phyloP scores from a whole-genome alignment of 2,329 filamentous ascomycete genomes.

The Cercospora canescens region DNA sequence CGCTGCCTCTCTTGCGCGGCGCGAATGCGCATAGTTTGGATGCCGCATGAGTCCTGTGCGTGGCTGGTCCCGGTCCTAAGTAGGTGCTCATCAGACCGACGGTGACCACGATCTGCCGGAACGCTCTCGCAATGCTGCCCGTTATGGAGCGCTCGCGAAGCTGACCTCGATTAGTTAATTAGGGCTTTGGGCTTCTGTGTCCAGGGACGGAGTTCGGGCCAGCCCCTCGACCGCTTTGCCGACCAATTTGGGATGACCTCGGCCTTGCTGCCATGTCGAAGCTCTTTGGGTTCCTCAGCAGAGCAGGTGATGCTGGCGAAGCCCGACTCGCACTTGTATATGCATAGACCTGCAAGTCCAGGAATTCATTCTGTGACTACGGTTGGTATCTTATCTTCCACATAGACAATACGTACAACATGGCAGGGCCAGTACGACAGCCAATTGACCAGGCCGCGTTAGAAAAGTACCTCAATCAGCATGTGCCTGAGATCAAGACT shows the following conservation, averaged over 20 bases:
- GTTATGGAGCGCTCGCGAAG: neutral
- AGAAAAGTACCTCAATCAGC: constrained; percentile 70
- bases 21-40: neutral
- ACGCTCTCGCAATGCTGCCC: neutral
- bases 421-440: constrained; percentile 87
- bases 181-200: neutral
- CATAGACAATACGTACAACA: constrained; percentile 31
- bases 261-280: neutral
- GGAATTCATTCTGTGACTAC: neutral
- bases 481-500: constrained; percentile 78
- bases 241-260: neutral
- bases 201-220: neutral
- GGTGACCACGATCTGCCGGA: neutral
- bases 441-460: constrained; percentile 80
- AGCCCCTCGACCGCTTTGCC: neutral
- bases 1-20: neutral
- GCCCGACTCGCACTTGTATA: neutral
- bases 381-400: neutral
- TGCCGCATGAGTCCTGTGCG: neutral
- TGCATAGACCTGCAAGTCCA: neutral
- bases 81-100: neutral
- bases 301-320: neutral
- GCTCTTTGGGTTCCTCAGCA: no score
- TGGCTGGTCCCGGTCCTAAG: neutral
- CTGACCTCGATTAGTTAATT: neutral